A percentile compares a stretch with the other conserved stretches of the same genome.
phyloP scores from a whole-genome alignment of 768 basidiomycete genomes.

The Suillus lakei region DNA sequence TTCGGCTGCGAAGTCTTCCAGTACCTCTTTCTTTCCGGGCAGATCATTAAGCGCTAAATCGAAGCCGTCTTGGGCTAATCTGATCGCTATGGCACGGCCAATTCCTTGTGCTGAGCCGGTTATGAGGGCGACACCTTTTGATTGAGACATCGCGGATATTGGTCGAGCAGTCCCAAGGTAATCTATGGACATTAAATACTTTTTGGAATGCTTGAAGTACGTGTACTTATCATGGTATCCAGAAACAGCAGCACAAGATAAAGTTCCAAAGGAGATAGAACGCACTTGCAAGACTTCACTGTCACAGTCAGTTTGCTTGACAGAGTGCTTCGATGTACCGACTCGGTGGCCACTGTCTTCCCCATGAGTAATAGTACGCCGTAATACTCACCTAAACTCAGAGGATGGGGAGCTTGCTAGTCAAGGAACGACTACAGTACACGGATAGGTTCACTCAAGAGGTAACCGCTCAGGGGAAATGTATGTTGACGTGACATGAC shows the following conservation, averaged over 20 bases:
- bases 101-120: conserved; percentile 38
- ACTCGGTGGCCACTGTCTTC: no score
- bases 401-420: no score
- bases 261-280: not conserved
- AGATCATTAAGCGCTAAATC: conserved; percentile 38
- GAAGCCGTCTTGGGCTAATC: conserved; percentile 38
- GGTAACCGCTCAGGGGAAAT: no score
- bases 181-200: not conserved
- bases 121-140: conserved; percentile 38
- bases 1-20: conserved; percentile 34
- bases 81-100: conserved; percentile 36
- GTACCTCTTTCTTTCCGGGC: conserved; percentile 26
- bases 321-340: no score
- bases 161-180: not conserved
- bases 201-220: not conserved
- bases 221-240: not conserved
- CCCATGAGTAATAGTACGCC: no score
- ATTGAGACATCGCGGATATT: conserved; percentile 20
- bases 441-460: no score
- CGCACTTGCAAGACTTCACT: not conserved
- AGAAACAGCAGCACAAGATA: not conserved
- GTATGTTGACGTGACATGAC: no score
- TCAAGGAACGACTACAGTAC: no score
- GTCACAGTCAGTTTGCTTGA: not conserved
- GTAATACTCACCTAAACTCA: no score